Evolutionary conservation across 345 rosid genomes (phyloP), one percentile per base, ranked within the genome.

Genomic region (Citrus sp.): DNA sequence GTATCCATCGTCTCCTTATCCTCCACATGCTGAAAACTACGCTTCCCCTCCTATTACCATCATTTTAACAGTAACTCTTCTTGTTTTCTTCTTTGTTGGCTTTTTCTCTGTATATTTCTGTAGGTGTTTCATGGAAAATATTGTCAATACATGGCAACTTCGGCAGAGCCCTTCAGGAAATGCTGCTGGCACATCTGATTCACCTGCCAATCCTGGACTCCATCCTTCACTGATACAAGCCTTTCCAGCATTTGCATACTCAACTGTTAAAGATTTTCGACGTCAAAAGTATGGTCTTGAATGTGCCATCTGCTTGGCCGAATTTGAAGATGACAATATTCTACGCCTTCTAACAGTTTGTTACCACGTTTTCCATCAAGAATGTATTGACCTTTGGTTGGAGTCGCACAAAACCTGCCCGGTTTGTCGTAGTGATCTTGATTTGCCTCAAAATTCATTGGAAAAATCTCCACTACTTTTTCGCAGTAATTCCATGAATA

Each of bases 301-400:
- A 81, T 92, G 98, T 68, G 93, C 97, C 13, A 91, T 93, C 46
- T 94, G 98, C 80, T 77, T 94, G 75, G 84, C 83, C 0, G 98
- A 94, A 73, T 93, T 94, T 71, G 80, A 80, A 14, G 92, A 89
- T 21, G 90, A 92, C 0, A 93, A 90, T 71, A 51, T 86, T 18
- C 89, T 94, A 13, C 92, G 97, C 49, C 90, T 94, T 64, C 74
- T 94, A 55, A 89, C 90, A 5, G 86, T 82, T 40, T 94, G 98
- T 82, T 89, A 83, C 83, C 98, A 94, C 75, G 94, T 92, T 21
- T 93, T 93, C 32, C 98, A 93, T 73, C 88, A 85, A 84, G 97
- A 90, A 75, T 94, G 98, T 70, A 89, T 94, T 21, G 98, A 94
- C 81, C 91, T 90, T 5, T 94, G 98, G 98, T 91, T 93, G 22